A percentile compares a stretch with the other conserved stretches of the same genome.
phyloP scores from a whole-genome alignment of 441 rosid genomes.

The Flueggea neowawraea region DNA sequence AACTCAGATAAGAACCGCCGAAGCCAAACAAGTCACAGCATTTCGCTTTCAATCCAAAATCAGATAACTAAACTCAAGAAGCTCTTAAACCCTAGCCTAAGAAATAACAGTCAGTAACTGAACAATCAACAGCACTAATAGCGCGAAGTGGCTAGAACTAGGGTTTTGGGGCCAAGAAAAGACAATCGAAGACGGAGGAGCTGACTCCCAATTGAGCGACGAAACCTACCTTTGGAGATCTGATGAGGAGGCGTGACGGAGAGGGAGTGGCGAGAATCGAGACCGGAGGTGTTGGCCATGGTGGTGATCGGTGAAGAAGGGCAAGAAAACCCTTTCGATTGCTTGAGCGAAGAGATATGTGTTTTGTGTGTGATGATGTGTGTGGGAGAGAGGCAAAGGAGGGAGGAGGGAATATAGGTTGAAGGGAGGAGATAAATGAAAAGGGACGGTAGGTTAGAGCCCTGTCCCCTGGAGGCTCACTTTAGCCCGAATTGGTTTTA shows the following conservation, averaged over 20 bases:
- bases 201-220: not conserved
- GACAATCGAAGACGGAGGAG: not conserved
- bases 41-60: too few species aligned
- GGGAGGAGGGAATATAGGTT: constrained; percentile 22
- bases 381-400: constrained; percentile 6
- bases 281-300: constrained; percentile 69
- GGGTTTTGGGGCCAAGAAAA: not conserved
- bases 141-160: not conserved
- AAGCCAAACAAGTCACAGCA: too few species aligned
- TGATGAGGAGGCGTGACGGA: constrained; percentile 70
- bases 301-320: constrained; percentile 31
- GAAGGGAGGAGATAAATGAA: constrained; percentile 4
- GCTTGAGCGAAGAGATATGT: constrained; percentile 1
- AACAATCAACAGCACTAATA: too few species aligned
- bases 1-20: too few species aligned
- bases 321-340: constrained; percentile 24
- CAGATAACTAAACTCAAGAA: too few species aligned
- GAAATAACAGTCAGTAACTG: too few species aligned
- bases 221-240: constrained; percentile 78
- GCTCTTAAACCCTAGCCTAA: too few species aligned
- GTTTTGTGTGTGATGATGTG: not conserved
- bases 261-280: constrained; percentile 59
- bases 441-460: too few species aligned
- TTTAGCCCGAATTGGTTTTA: too few species aligned
- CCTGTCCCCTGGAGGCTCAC: too few species aligned